Percentiles rank a stretch among this genome's conserved stretches.
Conservation (phyloP, 345 rosid species). For the Firmiana major region DNA sequence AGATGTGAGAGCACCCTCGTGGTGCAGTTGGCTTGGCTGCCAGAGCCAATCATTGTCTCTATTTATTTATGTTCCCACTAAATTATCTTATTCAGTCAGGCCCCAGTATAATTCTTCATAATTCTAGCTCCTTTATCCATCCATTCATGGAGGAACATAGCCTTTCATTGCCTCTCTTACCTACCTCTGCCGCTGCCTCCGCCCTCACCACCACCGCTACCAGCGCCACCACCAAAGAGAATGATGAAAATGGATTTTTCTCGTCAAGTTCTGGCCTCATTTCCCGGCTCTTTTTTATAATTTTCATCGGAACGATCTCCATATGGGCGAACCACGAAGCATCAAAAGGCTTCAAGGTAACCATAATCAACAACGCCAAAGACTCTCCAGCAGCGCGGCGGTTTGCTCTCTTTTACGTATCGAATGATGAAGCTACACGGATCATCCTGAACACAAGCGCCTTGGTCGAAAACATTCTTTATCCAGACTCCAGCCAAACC, state of each 20-base stretch:
- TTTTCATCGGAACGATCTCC: slow-evolving; percentile 42
- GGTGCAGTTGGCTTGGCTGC: background rate
- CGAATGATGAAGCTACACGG: slow-evolving; percentile 51
- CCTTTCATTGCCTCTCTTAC: slow-evolving; percentile 33
- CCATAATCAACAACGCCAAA: slow-evolving; percentile 35
- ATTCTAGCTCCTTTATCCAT: background rate
- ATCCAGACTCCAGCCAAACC: slow-evolving; percentile 8
- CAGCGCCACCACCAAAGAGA: background rate
- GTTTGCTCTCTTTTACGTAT: slow-evolving; percentile 45
- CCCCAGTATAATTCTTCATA: background rate
- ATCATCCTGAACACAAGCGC: slow-evolving; percentile 38
- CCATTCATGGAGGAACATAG: slow-evolving; percentile 28
- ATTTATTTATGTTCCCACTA: background rate
- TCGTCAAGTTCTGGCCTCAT: slow-evolving; percentile 19
- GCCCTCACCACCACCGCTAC: background rate
- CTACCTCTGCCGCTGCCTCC: slow-evolving; percentile 6
- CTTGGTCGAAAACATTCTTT: slow-evolving; percentile 42
- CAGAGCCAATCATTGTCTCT: background rate
- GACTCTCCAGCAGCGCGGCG: slow-evolving; percentile 32
- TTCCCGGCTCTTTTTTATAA: slow-evolving; percentile 32
- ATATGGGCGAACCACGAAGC: slow-evolving; percentile 58
- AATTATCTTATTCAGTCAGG: background rate
- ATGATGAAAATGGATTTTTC: background rate
- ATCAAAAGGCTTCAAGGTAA: slow-evolving; percentile 45
- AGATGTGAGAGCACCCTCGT: background rate